Evolutionary conservation across 805 yeast genomes (phyloP).

Genomic region (Nakazawaea pomicola): DNA sequence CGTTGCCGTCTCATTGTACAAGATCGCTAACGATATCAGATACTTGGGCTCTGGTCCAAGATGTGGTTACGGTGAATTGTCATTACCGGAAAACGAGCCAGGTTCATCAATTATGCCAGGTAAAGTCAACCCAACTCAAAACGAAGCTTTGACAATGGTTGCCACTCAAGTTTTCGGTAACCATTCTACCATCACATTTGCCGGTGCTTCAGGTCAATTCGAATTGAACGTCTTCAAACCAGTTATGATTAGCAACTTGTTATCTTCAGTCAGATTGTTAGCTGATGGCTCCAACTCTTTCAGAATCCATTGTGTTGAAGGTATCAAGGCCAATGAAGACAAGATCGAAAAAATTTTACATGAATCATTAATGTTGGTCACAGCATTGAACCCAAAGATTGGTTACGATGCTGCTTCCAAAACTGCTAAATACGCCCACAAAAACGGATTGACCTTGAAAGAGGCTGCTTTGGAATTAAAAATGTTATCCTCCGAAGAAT

Average conservation of each 20-base stretch:
- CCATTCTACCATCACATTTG: constrained; percentile 90
- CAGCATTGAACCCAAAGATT: constrained; percentile 97
- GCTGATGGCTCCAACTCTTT: constrained; percentile 89
- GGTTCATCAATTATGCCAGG: constrained; percentile 99
- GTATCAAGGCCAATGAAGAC: constrained; percentile 82
- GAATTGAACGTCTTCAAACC: constrained; percentile 99
- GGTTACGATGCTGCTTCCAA: constrained; percentile 97
- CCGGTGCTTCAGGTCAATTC: constrained; percentile 98
- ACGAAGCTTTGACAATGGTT: constrained; percentile 98
- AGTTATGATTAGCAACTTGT: constrained; percentile 84
- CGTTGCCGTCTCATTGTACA: constrained; percentile 86
- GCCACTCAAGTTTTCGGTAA: constrained; percentile 97
- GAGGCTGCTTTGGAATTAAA: constrained; percentile 91
- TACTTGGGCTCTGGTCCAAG: constrained; percentile 99
- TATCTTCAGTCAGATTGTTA: constrained; percentile 79
- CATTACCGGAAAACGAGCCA: constrained; percentile 97
- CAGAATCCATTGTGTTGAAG: constrained; percentile 93
- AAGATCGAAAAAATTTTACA: constrained; percentile 84
- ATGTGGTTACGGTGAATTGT: constrained; percentile 96
- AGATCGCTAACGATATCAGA: constrained; percentile 97
- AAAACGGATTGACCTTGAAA: constrained; percentile 93
- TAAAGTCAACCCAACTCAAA: constrained; percentile 98
- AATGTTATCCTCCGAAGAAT: constrained; percentile 77
- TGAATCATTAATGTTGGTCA: constrained; percentile 96
- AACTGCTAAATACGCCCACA: constrained; percentile 98